Conservation (phyloP, 495 filamentous ascomycete species). For the Talaromyces thailandensis region DNA sequence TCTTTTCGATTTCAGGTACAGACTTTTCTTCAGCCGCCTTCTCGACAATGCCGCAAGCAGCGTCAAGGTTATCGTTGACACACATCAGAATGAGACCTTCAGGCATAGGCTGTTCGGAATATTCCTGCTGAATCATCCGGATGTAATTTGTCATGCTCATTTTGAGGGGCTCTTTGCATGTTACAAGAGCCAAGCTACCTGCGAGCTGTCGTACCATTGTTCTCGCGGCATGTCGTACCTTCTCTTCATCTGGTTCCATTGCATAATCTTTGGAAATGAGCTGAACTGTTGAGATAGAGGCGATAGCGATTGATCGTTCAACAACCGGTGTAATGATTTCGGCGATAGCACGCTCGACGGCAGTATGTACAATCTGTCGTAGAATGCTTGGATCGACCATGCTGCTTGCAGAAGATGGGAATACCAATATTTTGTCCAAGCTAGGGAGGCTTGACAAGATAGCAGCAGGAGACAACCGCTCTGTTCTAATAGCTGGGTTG, state of each 20-base stretch:
- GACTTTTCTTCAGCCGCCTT: slow-evolving; percentile 89
- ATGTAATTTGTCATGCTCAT: slow-evolving; percentile 97
- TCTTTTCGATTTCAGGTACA: slow-evolving; percentile 85
- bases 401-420: slow-evolving; percentile 67
- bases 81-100: slow-evolving; percentile 93
- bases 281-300: slow-evolving; percentile 87
- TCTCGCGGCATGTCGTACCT: slow-evolving; percentile 72
- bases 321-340: slow-evolving; percentile 97
- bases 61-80: slow-evolving; percentile 94
- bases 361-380: slow-evolving; percentile 71
- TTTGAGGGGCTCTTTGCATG: slow-evolving; percentile 90
- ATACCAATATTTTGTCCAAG: slow-evolving; percentile 59
- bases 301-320: slow-evolving; percentile 93
- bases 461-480: slow-evolving; percentile 62
- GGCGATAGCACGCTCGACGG: slow-evolving; percentile 77
- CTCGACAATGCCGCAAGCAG: slow-evolving; percentile 85
- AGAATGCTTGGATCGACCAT: slow-evolving; percentile 61
- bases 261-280: slow-evolving; percentile 94
- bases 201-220: slow-evolving; percentile 89
- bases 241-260: slow-evolving; percentile 81
- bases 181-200: slow-evolving; percentile 89
- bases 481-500: slow-evolving; percentile 54
- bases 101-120: slow-evolving; percentile 65
- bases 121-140: slow-evolving; percentile 61
- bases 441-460: slow-evolving; percentile 72